These are phyloP conservation scores for Fusarium guadeloupense DNA, from an alignment of 2,329 filamentous ascomycete genomes.

Conservation along the genomic window DNA sequence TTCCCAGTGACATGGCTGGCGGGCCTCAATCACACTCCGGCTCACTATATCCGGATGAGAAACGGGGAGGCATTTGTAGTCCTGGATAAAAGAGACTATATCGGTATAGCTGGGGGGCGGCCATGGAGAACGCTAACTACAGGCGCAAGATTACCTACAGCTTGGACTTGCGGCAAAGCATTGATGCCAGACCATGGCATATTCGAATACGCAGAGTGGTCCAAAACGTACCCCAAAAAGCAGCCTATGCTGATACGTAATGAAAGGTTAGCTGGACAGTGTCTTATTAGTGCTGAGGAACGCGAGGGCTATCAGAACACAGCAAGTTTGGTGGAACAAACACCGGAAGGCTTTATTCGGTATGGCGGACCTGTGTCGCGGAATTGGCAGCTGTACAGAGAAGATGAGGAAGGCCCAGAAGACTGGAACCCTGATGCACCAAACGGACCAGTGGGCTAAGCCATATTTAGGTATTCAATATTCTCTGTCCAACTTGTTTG, in stretches of 20 bases:
- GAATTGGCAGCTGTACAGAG: not conserved
- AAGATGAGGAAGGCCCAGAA: not conserved
- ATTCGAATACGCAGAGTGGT: not conserved
- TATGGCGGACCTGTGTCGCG: not conserved
- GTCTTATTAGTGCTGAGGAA: not conserved
- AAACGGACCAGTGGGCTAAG: no score
- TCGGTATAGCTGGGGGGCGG: not conserved
- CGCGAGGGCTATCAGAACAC: not conserved
- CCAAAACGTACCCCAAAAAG: not conserved
- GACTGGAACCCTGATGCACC: no score
- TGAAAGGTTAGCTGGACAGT: not conserved
- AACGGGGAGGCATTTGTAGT: not conserved
- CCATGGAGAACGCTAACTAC: not conserved
- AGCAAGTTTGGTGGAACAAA: not conserved
- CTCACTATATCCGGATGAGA: not conserved
- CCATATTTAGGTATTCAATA: no score
- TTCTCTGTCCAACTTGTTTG: no score
- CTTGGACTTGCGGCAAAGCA: not conserved
- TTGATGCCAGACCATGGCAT: not conserved
- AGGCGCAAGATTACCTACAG: not conserved
- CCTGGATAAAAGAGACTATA: fast-evolving
- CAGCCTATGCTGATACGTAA: not conserved
- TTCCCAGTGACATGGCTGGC: not conserved
- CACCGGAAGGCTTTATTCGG: not conserved
- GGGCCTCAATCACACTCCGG: not conserved